Evolutionary conservation across 768 basidiomycete species (phyloP).

Genomic region (Naganishia randhawae): DNA sequence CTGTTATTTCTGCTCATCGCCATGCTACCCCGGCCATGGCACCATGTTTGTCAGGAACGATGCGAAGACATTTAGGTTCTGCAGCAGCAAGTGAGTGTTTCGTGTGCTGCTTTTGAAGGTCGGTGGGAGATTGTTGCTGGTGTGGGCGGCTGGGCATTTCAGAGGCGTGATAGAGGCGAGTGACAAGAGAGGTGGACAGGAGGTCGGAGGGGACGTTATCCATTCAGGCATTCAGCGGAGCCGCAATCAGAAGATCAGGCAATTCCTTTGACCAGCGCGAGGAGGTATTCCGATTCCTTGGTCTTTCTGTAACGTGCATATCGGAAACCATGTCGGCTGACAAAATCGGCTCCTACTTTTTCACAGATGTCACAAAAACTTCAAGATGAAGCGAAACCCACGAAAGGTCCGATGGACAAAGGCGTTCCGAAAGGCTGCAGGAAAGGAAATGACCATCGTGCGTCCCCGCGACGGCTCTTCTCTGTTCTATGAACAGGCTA

Average conservation of each 20-base stretch:
- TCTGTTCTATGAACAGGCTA: background rate
- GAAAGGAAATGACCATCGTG: conserved; percentile 99
- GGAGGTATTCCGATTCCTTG: too few species aligned
- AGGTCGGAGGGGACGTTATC: too few species aligned
- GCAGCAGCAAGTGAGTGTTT: conserved; percentile 79
- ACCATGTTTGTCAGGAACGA: conserved; percentile 92
- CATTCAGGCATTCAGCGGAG: too few species aligned
- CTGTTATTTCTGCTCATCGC: conserved; percentile 26
- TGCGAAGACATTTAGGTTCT: conserved; percentile 95
- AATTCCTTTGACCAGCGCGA: too few species aligned
- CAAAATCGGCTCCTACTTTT: background rate
- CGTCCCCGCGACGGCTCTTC: conserved; percentile 45
- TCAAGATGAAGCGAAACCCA: conserved; percentile 99
- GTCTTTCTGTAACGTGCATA: too few species aligned
- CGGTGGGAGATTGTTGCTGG: background rate
- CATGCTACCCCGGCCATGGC: conserved; percentile 23
- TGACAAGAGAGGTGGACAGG: too few species aligned
- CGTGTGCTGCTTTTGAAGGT: background rate
- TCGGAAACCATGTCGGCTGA: background rate
- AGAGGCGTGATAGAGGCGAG: too few species aligned
- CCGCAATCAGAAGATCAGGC: too few species aligned
- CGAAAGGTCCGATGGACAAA: conserved; percentile 99
- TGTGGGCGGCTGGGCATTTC: background rate
- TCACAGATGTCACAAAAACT: conserved; percentile 92
- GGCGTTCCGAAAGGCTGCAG: conserved; percentile 95